A percentile compares a stretch with the other conserved stretches of the same genome.
phyloP scores from a whole-genome alignment of 2,329 filamentous ascomycete species.

The Beauveria australis region DNA sequence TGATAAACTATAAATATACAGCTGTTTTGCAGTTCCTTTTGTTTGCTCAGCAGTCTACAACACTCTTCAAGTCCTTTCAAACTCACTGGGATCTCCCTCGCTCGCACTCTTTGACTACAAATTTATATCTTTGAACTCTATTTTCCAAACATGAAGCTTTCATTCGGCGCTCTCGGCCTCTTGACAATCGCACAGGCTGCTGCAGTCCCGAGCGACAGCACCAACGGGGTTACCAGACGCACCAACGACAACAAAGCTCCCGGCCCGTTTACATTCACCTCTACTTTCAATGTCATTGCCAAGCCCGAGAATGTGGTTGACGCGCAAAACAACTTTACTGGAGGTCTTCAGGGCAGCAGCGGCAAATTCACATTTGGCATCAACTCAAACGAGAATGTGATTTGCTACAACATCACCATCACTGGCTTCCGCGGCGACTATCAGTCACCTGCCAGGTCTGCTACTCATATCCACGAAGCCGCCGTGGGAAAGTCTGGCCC shows the following conservation, averaged over 20 bases:
- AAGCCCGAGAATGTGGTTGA: slow-evolving; percentile 42
- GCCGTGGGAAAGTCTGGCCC: slow-evolving; percentile 37
- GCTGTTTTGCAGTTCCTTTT: no score
- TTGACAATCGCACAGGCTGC: neutral
- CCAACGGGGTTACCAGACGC: neutral
- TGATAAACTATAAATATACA: neutral
- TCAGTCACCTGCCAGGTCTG: slow-evolving; percentile 39
- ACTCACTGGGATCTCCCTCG: neutral
- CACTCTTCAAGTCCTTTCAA: neutral
- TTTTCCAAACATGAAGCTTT: neutral
- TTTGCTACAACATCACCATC: slow-evolving; percentile 44
- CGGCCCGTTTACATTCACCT: slow-evolving; percentile 35
- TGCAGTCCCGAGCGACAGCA: neutral
- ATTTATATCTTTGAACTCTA: neutral
- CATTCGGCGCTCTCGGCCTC: neutral
- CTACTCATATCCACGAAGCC: slow-evolving; percentile 48
- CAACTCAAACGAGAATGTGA: slow-evolving; percentile 35
- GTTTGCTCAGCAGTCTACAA: neutral
- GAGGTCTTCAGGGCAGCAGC: slow-evolving; percentile 34
- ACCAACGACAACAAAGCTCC: neutral
- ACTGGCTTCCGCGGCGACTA: slow-evolving; percentile 41
- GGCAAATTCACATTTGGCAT: slow-evolving; percentile 46
- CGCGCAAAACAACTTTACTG: slow-evolving; percentile 26
- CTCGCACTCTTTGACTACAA: no score
- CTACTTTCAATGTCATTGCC: slow-evolving; percentile 38